Conservation (phyloP, 2,329 filamentous ascomycete species). For the Paraconiothyrium brasiliense region DNA sequence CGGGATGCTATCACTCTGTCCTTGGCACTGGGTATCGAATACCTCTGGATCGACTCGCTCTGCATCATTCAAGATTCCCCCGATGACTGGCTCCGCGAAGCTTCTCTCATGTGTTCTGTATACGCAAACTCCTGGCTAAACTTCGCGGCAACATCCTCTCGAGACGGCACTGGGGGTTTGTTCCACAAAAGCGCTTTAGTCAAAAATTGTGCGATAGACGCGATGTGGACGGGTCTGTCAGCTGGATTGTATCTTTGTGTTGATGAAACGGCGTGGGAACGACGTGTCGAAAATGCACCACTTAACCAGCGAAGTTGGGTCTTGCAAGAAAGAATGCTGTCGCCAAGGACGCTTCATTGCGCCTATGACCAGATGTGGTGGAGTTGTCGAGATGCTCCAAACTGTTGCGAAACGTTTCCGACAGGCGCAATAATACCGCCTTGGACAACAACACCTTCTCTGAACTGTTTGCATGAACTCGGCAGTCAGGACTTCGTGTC, state of each 20-base stretch:
- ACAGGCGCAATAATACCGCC: not conserved
- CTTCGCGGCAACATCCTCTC: not conserved
- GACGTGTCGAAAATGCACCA: not conserved
- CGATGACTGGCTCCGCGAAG: not conserved
- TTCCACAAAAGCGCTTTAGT: not conserved
- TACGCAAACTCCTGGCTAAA: not conserved
- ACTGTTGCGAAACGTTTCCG: not conserved
- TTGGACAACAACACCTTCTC: not conserved
- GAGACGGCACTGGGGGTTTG: not conserved
- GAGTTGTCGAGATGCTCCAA: not conserved
- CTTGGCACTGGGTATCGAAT: no score
- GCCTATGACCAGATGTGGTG: not conserved
- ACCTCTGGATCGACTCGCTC: not conserved
- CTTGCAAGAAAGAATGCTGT: not conserved
- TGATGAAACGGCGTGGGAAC: not conserved
- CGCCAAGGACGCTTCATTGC: not conserved
- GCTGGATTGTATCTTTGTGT: not conserved
- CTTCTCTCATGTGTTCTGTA: not conserved
- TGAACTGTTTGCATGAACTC: not conserved
- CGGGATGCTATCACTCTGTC: no score
- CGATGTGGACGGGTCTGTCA: not conserved
- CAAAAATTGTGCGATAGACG: not conserved
- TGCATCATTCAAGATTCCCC: not conserved
- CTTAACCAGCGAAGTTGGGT: not conserved
- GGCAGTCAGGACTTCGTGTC: no score